Evolutionary conservation across 2,329 filamentous ascomycete genomes (phyloP), one percentile per base, ranked within the genome.

Genomic region (Stagonosporopsis cucurbitacearum): DNA sequence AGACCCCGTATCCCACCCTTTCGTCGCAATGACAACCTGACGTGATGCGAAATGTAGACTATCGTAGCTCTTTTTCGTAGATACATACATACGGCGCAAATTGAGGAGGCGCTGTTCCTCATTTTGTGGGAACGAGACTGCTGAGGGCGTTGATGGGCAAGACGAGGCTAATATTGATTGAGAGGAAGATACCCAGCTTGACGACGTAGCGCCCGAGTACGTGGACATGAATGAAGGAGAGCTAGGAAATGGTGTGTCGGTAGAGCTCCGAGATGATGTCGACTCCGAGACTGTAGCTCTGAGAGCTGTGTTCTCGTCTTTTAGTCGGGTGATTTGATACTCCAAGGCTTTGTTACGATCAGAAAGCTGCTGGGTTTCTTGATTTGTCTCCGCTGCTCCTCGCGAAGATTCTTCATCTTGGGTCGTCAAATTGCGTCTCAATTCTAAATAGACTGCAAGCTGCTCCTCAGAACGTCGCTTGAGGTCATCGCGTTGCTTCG

Each of bases 11-110:
- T 67, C 60, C 64, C 68, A 66, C 0, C 56, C 51, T 0, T 46
- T 30, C 0, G 68, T 68, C 8, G 42, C 44, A 1, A 11, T 50
- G 0, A 36, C 19, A 1, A 72, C 17, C 0, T 70, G 50, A 1
- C 22, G 52, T 0, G 54, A 47, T 6, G 59, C 52, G 0, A 55
- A 50, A 2, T 51, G 54, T 0, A 73, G 45, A 13, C 28, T 55
- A 13, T 70, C 65, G 28, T 65, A 63, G 1, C 50, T 57, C 1
- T 44, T 51, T 32, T 68, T 72, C 12, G 65, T 42, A 15, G 44
- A 61, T 0, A 60, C 28, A 35, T 68, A 72, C 1, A 46, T 63
- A 6, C 54, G 66, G 1, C 65, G 57, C 0, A 74, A 35, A 17
- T 73, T 72, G 0, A 64, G 60, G 1, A 50, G 32, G 8, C 58